Conservation (phyloP, 2,329 filamentous ascomycete species). For the Trichoderma sp. region DNA sequence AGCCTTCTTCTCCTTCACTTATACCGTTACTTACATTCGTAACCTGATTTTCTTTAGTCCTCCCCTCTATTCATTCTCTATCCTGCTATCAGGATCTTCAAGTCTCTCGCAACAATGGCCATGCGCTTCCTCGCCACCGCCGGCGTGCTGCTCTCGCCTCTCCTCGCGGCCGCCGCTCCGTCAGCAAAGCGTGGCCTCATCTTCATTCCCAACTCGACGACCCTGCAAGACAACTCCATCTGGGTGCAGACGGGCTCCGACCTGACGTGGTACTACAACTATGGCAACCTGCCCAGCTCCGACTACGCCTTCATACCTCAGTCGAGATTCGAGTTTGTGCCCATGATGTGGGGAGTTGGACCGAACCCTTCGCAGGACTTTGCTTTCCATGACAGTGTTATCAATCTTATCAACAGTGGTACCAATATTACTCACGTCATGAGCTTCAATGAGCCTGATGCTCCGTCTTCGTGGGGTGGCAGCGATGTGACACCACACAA, state of each 20-base stretch:
- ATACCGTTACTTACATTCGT: background rate
- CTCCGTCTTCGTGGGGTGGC: slow-evolving; percentile 54
- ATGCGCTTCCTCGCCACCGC: background rate
- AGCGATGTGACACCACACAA: slow-evolving; percentile 56
- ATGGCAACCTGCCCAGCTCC: slow-evolving; percentile 55
- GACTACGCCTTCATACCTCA: slow-evolving; percentile 50
- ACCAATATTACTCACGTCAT: slow-evolving; percentile 65
- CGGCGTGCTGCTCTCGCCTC: slow-evolving; percentile 20
- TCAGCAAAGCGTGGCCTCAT: slow-evolving; percentile 68
- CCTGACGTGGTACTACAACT: slow-evolving; percentile 86
- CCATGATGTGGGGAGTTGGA: slow-evolving; percentile 72
- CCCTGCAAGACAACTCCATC: slow-evolving; percentile 61
- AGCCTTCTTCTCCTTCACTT: background rate
- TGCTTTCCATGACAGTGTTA: slow-evolving; percentile 60
- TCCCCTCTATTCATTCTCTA: background rate
- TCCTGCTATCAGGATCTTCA: background rate
- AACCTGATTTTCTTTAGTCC: background rate
- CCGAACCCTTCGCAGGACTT: slow-evolving; percentile 47
- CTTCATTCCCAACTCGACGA: slow-evolving; percentile 59
- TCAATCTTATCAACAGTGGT: slow-evolving; percentile 48
- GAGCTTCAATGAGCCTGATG: slow-evolving; percentile 78
- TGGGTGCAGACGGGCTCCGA: slow-evolving; percentile 59
- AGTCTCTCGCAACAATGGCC: background rate
- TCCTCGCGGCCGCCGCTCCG: slow-evolving; percentile 25
- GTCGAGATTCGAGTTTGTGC: slow-evolving; percentile 67